Conservation (phyloP, 208 protist genomes). For the Acanthamoeba triangularis region DNA sequence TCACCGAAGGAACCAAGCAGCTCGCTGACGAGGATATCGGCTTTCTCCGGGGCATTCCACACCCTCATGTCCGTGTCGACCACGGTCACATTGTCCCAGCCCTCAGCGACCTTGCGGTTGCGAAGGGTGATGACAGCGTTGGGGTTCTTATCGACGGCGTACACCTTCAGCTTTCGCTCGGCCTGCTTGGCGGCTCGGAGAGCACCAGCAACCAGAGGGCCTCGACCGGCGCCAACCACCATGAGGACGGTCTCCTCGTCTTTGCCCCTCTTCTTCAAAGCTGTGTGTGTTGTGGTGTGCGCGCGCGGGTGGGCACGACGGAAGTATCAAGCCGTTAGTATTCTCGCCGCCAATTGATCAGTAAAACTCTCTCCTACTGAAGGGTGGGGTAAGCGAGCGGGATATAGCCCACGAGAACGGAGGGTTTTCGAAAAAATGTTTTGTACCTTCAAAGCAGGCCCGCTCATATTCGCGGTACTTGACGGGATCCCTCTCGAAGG, state of each 20-base stretch:
- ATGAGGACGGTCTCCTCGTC: slow-evolving; percentile 65
- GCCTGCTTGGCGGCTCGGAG: slow-evolving; percentile 92
- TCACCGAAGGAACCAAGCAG: slow-evolving; percentile 99
- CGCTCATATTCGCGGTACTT: slow-evolving; percentile 98
- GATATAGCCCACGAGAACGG: background rate
- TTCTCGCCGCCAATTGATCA: too few relatives aligned
- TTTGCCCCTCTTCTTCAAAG: slow-evolving; percentile 35
- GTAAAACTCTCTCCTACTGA: too few relatives aligned
- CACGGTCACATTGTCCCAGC: slow-evolving; percentile 95
- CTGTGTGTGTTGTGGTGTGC: too few relatives aligned
- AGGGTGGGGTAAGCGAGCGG: background rate
- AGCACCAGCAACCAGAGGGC: slow-evolving; percentile 95
- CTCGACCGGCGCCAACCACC: slow-evolving; percentile 98
- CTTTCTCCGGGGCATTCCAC: slow-evolving; percentile 87
- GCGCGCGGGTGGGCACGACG: background rate
- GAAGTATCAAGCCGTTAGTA: too few relatives aligned
- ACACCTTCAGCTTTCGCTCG: slow-evolving; percentile 93
- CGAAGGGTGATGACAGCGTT: slow-evolving; percentile 91
- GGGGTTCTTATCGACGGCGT: slow-evolving; percentile 99
- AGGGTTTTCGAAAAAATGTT: too few relatives aligned
- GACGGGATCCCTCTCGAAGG: slow-evolving; percentile 98
- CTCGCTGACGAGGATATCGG: slow-evolving; percentile 98
- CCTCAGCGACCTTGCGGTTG: slow-evolving; percentile 89
- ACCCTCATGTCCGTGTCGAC: slow-evolving; percentile 92
- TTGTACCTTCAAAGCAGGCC: slow-evolving; percentile 87